Conservation (phyloP, 331 rosid genomes). For the Spiraea crenata region DNA sequence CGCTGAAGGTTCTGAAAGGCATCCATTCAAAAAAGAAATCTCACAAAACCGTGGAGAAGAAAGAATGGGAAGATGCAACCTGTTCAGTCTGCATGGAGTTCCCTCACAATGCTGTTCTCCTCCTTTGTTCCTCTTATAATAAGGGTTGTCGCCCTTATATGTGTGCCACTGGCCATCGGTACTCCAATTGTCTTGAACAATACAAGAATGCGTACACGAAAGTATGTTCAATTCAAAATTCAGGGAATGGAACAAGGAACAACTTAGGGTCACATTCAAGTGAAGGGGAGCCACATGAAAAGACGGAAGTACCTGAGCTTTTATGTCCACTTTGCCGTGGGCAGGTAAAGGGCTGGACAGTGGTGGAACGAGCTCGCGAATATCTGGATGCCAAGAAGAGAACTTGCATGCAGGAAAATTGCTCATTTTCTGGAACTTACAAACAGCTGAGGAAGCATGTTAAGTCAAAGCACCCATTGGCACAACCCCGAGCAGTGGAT, state of each 20-base stretch:
- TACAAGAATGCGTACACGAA: constrained; percentile 87
- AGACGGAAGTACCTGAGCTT: constrained; percentile 67
- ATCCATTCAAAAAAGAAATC: constrained; percentile 43
- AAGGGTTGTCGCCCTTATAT: constrained; percentile 97
- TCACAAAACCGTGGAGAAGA: constrained; percentile 53
- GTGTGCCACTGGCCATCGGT: constrained; percentile 93
- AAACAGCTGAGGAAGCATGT: constrained; percentile 87
- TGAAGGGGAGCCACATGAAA: constrained; percentile 44
- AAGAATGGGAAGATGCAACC: constrained; percentile 76
- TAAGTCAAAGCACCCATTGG: constrained; percentile 73
- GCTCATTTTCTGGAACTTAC: constrained; percentile 73
- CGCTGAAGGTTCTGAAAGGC: constrained; percentile 44
- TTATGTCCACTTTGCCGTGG: constrained; percentile 94
- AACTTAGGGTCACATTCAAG: constrained; percentile 37
- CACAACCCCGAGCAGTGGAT: constrained; percentile 91
- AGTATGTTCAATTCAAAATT: constrained; percentile 46
- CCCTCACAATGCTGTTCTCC: constrained; percentile 97
- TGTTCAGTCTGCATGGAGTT: constrained; percentile 97
- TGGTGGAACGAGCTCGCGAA: constrained; percentile 81
- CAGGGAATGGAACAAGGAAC: constrained; percentile 27
- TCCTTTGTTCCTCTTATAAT: constrained; percentile 92
- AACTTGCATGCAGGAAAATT: constrained; percentile 81
- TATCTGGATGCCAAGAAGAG: constrained; percentile 87
- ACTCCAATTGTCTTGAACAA: constrained; percentile 92
- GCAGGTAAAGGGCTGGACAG: constrained; percentile 97